These are phyloP conservation scores for Coemansia sp. DNA, from an alignment of 192 early-diverging fungal genomes.

Conservation along the genomic window DNA sequence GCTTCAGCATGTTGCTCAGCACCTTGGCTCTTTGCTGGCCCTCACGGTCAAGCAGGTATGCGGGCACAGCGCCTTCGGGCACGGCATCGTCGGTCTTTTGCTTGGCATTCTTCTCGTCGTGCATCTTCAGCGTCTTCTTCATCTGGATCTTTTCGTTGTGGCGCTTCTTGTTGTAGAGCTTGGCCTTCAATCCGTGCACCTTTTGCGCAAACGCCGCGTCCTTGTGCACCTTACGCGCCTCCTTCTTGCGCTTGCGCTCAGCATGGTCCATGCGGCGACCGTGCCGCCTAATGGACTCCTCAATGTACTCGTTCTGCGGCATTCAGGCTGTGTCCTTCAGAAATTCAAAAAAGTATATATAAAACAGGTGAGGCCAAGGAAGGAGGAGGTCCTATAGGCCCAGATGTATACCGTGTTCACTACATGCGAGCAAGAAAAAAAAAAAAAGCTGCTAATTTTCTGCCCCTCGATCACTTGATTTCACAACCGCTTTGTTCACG, in stretches of 20 bases:
- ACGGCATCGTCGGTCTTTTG: constrained; percentile 86
- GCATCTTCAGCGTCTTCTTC: constrained; percentile 99
- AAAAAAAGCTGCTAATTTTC: constrained; percentile 9
- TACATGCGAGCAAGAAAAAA: neutral
- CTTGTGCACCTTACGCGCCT: constrained; percentile 92
- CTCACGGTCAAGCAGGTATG: constrained; percentile 98
- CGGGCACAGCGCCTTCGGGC: constrained; percentile 93
- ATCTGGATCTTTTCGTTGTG: constrained; percentile 99
- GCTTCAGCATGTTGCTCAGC: constrained; percentile 98
- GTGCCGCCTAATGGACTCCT: constrained; percentile 95
- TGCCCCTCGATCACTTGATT: neutral
- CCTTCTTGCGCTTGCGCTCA: constrained; percentile 95
- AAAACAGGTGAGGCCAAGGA: neutral
- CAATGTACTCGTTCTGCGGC: constrained; percentile 98
- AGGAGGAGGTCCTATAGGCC: too few relatives aligned
- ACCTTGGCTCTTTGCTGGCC: constrained; percentile 96
- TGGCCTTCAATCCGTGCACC: constrained; percentile 96
- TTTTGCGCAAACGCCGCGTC: constrained; percentile 90
- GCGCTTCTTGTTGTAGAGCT: constrained; percentile 98
- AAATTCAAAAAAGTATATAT: neutral
- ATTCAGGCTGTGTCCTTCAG: constrained; percentile 2
- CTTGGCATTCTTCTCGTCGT: constrained; percentile 96
- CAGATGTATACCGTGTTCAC: neutral
- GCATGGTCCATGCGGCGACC: constrained; percentile 93
- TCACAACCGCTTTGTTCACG: neutral